Evolutionary conservation across 2,329 filamentous ascomycete species (phyloP).

Genomic region (Pseudogymnoascus sp.): DNA sequence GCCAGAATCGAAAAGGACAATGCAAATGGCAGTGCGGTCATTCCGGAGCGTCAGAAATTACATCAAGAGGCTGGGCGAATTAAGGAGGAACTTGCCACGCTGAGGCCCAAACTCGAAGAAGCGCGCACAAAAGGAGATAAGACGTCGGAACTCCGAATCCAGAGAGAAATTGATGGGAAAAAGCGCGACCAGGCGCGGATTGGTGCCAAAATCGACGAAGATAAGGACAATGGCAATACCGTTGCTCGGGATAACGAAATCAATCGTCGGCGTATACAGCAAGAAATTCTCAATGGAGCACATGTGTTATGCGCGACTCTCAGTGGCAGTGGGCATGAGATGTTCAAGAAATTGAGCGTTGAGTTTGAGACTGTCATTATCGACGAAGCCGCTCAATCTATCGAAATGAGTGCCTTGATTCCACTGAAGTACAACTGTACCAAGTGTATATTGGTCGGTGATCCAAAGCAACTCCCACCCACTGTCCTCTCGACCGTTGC

Average conservation of each 20-base stretch:
- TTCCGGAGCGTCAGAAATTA: slow-evolving; percentile 48
- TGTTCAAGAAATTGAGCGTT: slow-evolving; percentile 88
- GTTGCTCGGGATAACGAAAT: slow-evolving; percentile 79
- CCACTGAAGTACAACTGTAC: slow-evolving; percentile 95
- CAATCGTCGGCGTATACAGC: slow-evolving; percentile 73
- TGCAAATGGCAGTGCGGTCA: slow-evolving; percentile 47
- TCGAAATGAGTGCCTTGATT: slow-evolving; percentile 92
- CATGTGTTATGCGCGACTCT: slow-evolving; percentile 93
- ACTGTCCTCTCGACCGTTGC: slow-evolving; percentile 94
- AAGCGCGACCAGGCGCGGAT: slow-evolving; percentile 70
- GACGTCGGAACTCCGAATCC: slow-evolving; percentile 45
- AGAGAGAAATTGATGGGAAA: slow-evolving; percentile 69
- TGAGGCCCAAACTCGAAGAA: slow-evolving; percentile 65
- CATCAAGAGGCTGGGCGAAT: slow-evolving; percentile 60
- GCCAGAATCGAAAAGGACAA: slow-evolving; percentile 56
- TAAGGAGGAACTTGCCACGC: slow-evolving; percentile 63
- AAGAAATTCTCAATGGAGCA: slow-evolving; percentile 81
- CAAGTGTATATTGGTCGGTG: slow-evolving; percentile 94
- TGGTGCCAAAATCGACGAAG: slow-evolving; percentile 75
- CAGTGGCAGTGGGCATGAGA: slow-evolving; percentile 92
- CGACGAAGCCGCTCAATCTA: slow-evolving; percentile 95
- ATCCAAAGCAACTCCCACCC: slow-evolving; percentile 93
- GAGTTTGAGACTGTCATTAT: slow-evolving; percentile 99
- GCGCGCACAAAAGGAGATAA: slow-evolving; percentile 49
- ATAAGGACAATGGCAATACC: slow-evolving; percentile 78